Conservation (phyloP, 306 rosid genomes). For the Begonia loranthoides region DNA sequence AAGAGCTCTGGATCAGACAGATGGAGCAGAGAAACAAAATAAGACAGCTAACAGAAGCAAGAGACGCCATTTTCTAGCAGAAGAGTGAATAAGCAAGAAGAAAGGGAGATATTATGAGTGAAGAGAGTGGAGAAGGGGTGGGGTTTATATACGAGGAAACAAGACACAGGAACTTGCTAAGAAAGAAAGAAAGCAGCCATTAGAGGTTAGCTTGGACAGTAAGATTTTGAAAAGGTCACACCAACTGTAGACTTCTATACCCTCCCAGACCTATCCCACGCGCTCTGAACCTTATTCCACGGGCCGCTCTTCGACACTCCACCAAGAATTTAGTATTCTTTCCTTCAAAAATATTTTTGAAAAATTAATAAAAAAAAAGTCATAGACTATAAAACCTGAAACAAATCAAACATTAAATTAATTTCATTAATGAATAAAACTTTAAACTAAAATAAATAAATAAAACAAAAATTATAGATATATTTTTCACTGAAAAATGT, state of each 20-base stretch:
- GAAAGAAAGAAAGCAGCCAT: background rate
- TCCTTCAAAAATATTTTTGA: no score
- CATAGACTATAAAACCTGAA: no score
- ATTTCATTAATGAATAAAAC: no score
- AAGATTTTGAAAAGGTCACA: background rate
- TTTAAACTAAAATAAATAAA: no score
- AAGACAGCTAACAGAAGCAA: background rate
- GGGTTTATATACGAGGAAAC: background rate
- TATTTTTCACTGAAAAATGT: no score
- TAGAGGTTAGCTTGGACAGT: background rate
- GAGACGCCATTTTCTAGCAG: background rate
- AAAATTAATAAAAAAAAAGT: no score
- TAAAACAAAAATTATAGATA: no score
- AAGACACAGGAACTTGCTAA: background rate
- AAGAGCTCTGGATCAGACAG: slow-evolving; percentile 23
- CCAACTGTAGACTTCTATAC: background rate
- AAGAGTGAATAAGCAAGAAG: no score
- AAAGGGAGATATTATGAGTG: background rate
- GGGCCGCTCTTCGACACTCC: no score
- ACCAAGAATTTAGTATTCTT: no score
- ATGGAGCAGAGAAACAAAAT: slow-evolving; percentile 11
- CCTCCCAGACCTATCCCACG: background rate
- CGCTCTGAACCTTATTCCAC: no score
- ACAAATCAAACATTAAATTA: no score
- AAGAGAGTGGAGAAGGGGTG: background rate